Evolutionary conservation across 2,329 filamentous ascomycete species (phyloP), one percentile per base, ranked within the genome.

Genomic region (Aureobasidium leucospermi): DNA sequence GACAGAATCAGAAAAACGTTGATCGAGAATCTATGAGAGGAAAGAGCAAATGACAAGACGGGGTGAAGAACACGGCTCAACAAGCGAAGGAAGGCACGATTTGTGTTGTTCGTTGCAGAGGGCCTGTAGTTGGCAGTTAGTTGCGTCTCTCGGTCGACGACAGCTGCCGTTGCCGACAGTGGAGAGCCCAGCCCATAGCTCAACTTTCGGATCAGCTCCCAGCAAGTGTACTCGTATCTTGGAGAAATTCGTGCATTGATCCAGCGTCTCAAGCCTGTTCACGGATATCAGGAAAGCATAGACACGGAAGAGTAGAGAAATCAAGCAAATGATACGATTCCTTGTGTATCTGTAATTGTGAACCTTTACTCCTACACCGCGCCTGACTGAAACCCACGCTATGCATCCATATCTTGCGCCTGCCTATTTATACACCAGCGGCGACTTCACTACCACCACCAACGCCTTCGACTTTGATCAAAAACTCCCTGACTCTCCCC

Each of bases 401-500:
- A 36, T 49, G 47, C 47, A 19, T n/a, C 39, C 23, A 13, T 31
- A 6, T 13, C n/a, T 1, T 53, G 13, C 34, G 9, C 16, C 23
- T 23, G 19, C 34, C 15, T 31, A 31, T 55, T 34, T 55, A 55
- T 29, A 55, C 38, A 5, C 13, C 51, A 34, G 48, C 48, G n/a
- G 38, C 39, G 16, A 43, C 51, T 6, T 55, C 51, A n/a, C 49
- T 53, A 23, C 51, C 51, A 43, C 51, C 51, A 43, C 49, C 51
- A 13, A 63, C 62, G 8, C 82, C 85, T 67, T 92, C 89, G 2
- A 95, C 88, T 59, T 89, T 87, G 32, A 87, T 82, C 60, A 96
- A 76, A 69, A 96, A 95, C 56, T 91, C 84, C 65, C 88, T 80
- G 11, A 96, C 88, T 8, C 90, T 78, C 0, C 83, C 84, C 8